Percentiles rank a stretch among this genome's conserved stretches.
Conservation (phyloP, 2,329 filamentous ascomycete species). For the Aspergillus glaucus region DNA sequence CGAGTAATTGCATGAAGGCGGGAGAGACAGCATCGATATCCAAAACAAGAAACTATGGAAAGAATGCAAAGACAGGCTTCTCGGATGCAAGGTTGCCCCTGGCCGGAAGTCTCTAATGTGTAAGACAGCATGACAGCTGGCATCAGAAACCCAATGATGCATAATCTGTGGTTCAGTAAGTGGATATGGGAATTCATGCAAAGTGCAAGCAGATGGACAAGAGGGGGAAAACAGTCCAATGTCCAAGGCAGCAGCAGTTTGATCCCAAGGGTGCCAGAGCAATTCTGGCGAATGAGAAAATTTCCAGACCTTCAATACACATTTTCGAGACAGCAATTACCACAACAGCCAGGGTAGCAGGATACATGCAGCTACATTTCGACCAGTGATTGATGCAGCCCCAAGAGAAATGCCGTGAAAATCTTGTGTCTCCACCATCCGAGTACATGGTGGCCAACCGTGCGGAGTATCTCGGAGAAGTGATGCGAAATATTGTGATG, state of each 20-base stretch:
- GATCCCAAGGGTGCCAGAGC: conserved; percentile 17
- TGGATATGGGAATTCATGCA: conserved; percentile 21
- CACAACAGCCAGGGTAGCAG: conserved; percentile 26
- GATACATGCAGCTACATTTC: conserved; percentile 31
- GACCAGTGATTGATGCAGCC: conserved; percentile 26
- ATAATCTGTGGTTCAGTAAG: conserved; percentile 26
- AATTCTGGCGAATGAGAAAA: conserved; percentile 27
- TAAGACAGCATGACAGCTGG: conserved; percentile 29
- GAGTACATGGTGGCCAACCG: conserved; percentile 29
- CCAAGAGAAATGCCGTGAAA: conserved; percentile 25
- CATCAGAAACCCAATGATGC: conserved; percentile 26
- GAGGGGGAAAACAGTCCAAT: conserved; percentile 24
- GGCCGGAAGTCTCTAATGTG: conserved; percentile 19
- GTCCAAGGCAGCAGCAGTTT: conserved; percentile 25
- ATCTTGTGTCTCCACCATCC: conserved; percentile 31
- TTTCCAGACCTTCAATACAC: conserved; percentile 28
- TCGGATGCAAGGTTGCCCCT: conserved; percentile 20
- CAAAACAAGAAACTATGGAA: background rate
- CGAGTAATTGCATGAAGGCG: background rate
- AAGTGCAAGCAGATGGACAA: conserved; percentile 22
- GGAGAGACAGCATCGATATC: background rate
- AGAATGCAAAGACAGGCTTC: conserved; percentile 7
- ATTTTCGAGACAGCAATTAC: conserved; percentile 25
- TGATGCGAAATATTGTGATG: conserved; percentile 22
- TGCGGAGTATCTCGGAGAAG: conserved; percentile 21